Evolutionary conservation across 2,329 filamentous ascomycete species (phyloP).

Genomic region (Alternaria sp.): DNA sequence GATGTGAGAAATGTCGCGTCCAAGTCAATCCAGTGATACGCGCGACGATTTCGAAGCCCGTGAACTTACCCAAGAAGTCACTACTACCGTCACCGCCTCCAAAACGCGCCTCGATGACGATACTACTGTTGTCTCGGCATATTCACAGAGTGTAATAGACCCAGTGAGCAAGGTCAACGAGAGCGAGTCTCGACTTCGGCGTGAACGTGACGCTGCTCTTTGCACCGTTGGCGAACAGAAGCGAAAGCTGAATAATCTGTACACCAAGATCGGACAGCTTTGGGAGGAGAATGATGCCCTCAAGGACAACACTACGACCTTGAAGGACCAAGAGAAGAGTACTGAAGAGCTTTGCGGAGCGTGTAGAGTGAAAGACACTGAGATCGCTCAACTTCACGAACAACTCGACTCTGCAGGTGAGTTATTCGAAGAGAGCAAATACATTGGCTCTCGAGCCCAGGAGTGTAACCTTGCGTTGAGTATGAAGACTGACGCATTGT

Average conservation of each 20-base stretch:
- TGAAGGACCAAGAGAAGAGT: fast-evolving
- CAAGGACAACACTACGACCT: neutral
- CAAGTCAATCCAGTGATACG: too few relatives aligned
- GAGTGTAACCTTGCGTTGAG: neutral
- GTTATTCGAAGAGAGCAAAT: neutral
- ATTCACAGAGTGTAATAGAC: too few relatives aligned
- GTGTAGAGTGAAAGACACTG: fast-evolving
- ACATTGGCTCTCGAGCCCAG: neutral
- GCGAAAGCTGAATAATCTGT: neutral
- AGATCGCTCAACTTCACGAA: neutral
- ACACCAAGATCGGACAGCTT: neutral
- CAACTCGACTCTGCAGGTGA: neutral
- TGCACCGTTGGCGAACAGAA: neutral
- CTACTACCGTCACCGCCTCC: too few relatives aligned
- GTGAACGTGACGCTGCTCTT: too few relatives aligned
- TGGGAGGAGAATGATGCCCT: neutral
- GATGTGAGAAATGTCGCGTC: too few relatives aligned
- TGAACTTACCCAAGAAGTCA: too few relatives aligned
- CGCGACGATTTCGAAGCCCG: too few relatives aligned
- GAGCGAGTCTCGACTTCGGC: too few relatives aligned
- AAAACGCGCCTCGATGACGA: too few relatives aligned
- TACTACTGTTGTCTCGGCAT: too few relatives aligned
- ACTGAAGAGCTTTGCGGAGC: fast-evolving
- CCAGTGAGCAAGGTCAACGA: too few relatives aligned
- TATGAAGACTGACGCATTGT: too few relatives aligned